Conservation (phyloP, 441 rosid genomes). For the Adansonia gregorii region DNA sequence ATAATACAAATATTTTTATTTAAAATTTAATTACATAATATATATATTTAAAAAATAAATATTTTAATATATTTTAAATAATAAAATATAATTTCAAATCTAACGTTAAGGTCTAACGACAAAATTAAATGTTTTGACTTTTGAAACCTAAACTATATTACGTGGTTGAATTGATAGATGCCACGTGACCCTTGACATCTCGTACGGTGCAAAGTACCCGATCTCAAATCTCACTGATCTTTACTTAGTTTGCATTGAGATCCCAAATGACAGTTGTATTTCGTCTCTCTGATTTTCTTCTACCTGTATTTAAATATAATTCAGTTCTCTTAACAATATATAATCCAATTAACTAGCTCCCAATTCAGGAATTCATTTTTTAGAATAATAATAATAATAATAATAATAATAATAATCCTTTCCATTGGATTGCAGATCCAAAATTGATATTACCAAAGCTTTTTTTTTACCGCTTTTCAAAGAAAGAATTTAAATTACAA, state of each 20-base stretch:
- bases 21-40: too few relatives aligned
- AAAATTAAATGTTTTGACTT: too few relatives aligned
- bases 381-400: background rate
- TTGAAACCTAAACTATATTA: background rate
- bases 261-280: constrained; percentile 44
- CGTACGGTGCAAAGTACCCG: constrained; percentile 53
- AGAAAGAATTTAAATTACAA: background rate
- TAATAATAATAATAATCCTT: background rate
- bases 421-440: background rate
- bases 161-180: constrained; percentile 17
- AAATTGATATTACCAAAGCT: background rate
- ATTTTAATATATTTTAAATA: too few relatives aligned
- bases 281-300: constrained; percentile 22
- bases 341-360: background rate
- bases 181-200: constrained; percentile 12
- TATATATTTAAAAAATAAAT: too few relatives aligned
- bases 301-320: background rate
- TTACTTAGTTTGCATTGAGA: constrained; percentile 29
- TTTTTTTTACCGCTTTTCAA: background rate
- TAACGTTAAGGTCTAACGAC: too few relatives aligned
- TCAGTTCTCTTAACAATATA: background rate
- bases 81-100: too few relatives aligned
- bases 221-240: constrained; percentile 23
- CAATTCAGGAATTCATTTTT: too few relatives aligned
- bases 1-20: too few relatives aligned